Evolutionary conservation across 306 rosid species (phyloP).

Genomic region (Biancaea sappan): DNA sequence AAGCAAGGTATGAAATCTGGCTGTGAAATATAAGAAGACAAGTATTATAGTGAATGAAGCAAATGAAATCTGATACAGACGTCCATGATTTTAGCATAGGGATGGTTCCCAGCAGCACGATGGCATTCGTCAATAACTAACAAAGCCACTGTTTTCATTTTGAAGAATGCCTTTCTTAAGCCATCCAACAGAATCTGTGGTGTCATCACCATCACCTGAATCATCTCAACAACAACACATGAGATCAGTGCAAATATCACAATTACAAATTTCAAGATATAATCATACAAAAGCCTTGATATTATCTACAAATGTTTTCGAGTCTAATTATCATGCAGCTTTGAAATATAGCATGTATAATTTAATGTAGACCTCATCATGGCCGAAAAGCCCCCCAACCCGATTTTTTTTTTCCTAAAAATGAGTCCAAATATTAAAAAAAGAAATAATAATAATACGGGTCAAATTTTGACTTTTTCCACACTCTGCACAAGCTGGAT

Average conservation of each 20-base stretch:
- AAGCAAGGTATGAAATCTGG: not conserved
- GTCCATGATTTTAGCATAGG: conserved; percentile 71
- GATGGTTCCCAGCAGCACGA: conserved; percentile 67
- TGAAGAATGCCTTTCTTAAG: conserved; percentile 64
- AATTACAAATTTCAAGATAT: not conserved
- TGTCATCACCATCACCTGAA: conserved; percentile 73
- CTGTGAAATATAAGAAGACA: not conserved
- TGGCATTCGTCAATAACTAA: conserved; percentile 73
- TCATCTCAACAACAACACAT: not conserved
- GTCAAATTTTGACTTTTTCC: no score
- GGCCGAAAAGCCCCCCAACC: no score
- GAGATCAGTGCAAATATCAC: not conserved
- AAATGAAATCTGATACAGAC: conserved; percentile 36
- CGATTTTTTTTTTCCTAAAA: no score
- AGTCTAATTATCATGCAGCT: not conserved
- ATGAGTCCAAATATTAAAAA: no score
- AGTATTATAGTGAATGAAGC: not conserved
- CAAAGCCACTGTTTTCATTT: conserved; percentile 52
- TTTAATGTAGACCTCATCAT: no score
- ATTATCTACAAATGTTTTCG: not conserved
- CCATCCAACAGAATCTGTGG: conserved; percentile 74
- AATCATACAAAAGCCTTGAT: not conserved
- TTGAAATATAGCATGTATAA: not conserved
- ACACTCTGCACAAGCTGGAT: no score
- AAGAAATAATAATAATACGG: no score